A percentile compares a stretch with the other conserved stretches of the same genome.
Evolutionary conservation across 2,329 filamentous ascomycete species (phyloP).

Genomic region (Ceratocystis variospora): DNA sequence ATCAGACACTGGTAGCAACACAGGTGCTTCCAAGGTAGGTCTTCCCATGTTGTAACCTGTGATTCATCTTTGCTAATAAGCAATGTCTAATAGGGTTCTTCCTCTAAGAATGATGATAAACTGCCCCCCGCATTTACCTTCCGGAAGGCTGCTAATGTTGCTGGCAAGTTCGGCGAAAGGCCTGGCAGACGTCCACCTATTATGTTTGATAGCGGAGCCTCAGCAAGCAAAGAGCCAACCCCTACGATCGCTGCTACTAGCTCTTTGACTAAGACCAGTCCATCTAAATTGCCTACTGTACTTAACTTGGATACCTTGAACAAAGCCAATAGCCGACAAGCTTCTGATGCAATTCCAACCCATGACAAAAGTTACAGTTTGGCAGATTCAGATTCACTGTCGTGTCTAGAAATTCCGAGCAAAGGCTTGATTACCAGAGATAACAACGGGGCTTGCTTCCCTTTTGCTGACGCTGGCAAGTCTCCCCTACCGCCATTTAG

Average conservation of each 20-base stretch:
- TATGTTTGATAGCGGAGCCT: neutral
- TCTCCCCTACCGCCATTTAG: neutral
- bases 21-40: neutral
- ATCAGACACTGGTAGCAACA: neutral
- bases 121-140: conserved; percentile 14
- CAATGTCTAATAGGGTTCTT: neutral
- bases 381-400: neutral
- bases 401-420: neutral
- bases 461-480: neutral
- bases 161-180: conserved; percentile 15
- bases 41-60: too few species aligned
- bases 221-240: neutral
- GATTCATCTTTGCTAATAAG: neutral
- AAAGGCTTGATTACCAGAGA: neutral
- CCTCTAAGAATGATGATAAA: neutral
- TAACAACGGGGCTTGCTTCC: neutral
- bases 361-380: neutral
- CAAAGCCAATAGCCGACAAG: neutral
- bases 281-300: neutral
- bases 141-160: conserved; percentile 16
- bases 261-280: neutral
- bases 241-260: neutral
- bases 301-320: neutral
- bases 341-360: neutral
- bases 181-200: conserved; percentile 8